Base-by-base conservation (phyloP, 257 asterid species). In the Datura wrightii region DNA sequence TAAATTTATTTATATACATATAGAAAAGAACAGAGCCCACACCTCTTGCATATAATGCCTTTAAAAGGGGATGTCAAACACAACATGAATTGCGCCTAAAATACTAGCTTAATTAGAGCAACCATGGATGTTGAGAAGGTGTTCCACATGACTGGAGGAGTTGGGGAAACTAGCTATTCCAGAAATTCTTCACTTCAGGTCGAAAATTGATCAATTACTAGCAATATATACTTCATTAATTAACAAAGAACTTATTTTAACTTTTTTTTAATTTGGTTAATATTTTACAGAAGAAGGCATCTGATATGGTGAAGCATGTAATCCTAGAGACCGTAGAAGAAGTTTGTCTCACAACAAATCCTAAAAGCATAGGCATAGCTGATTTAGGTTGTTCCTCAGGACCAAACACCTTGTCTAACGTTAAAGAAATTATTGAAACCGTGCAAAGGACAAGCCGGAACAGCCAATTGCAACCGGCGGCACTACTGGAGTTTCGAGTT, bases 361-460 rank as follows among this genome's bases (percentile, higher is more conserved):
- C 97, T 1, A 87, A 72, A 78, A 93, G 97, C 96, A 15, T 93
- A 59, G 96, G 96, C 72, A 87, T 96, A 66, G 97, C 98, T 6
- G 99, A 96, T 87, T 86, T 95, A 83, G 99, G 99, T 3, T 96
- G 99, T 58, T 94, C 99, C 5, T 91, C 97, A 0, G 98, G 99
- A 14, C 98, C 95, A 0, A 96, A 94, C 88, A 83, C 98, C 1
- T 89, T 96, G 1, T 91, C 97, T 0, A 92, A 87, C 87, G 76
- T 96, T 3, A 91, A 90, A 81, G 91, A 91, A 2, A 90, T 93
- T 0, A 89, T 94, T 6, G 89, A 83, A 4, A 86, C 91, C 10
- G 86, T 91, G 1, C 91, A 88, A 50, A 85, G 19, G 9, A 85
- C 87, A 3, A 66, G 91, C 80, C 65, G 83, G 2, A 60, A n/a